Evolutionary conservation across 1,284 basidiomycete species (phyloP), one percentile per base, ranked within the genome.

Genomic region (Xerocomus minutiporus): DNA sequence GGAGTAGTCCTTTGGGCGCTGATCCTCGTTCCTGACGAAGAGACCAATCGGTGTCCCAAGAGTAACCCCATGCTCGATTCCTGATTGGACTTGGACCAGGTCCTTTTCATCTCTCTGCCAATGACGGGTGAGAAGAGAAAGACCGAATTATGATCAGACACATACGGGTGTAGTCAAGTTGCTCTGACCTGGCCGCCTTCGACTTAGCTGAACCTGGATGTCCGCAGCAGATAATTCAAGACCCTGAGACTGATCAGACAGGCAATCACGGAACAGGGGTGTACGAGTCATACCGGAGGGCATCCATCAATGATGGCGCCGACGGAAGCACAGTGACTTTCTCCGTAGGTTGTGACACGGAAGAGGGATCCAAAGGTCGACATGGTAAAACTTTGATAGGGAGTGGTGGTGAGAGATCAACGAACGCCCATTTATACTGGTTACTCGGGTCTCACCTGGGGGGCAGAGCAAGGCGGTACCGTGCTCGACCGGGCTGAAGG

Each of bases 221-320:
- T 99, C 95, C 59, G 83, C 75, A 46, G 90, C 78, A 25, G 82
- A 80, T 53, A 99, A 79, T 57, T 82, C 77, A 43, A 99, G 76
- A 17, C 97, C 96, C 91, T 96, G 62, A 36, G 44, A 40, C 38
- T 40, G 15, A 50, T 68, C 42, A 59, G 54, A n/a, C n/a, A 42
- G 51, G 53, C 32, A 39, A 52, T 51, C 49, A 4, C 34, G 31
- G 34, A 47, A 36, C 47, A 47, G 47, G 13, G 45, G 49, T 23
- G 46, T 32, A 51, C 39, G 39, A 36, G 29, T 73, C 84, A 55
- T 69, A 94, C 92, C 36, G 97, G 95, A 50, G 97, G 96, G 61
- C 93, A 91, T 44, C 96, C 96, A 69, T 98, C 97, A 65, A 99
- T 87, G 73, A 99, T 98, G 55, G 92, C 93, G 34, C 97, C 97